Base-by-base conservation (phyloP, 768 basidiomycete genomes). In the Boletus subparvulus region DNA sequence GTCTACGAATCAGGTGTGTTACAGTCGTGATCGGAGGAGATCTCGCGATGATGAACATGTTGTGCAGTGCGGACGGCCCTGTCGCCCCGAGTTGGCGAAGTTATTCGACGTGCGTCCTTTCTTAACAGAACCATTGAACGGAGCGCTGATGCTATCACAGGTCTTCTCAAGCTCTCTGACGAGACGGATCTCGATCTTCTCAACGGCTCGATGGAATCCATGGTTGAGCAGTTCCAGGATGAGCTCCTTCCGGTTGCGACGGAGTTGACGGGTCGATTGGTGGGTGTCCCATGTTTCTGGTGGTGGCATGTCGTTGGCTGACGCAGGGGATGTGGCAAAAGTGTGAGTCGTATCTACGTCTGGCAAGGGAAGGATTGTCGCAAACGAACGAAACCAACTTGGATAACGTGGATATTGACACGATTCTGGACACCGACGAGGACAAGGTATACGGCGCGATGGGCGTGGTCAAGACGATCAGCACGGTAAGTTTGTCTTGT, bases 361-460 rank as follows among this genome's bases (percentile, higher is more conserved):
- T 93, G 26, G 83, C 88, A 9, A 79, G 80, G 51, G 93, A 96
- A 55, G 81, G 82, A 48, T 73, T 87, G 43, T 69, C 74, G 13
- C 76, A 78, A 40, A 63, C 66, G 11, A 83, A 83, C 21, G 84
- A 86, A 54, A 69, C 73, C n/a, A 78, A 79, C 12, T 69, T 69
- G 30, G 74, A 77, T 4, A 78, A 77, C 50, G 73, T 80, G 14
- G 85, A 87, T 59, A 65, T 86, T 35, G 89, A 89, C 30, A 63
- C 79, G 3, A 59, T 83, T 41, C 69, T 86, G 61, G 82, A 83
- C 41, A 75, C 69, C n/a, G 87, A 89, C 52, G 90, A 92, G 52
- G 90, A 94, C 71, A 94, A 94, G 78, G 85, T 87, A 2, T 90
- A 91, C 58, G 86, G 89, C 17, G 88, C 90, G 17, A 93, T 93